phyloP scores from a whole-genome alignment of 2,329 filamentous ascomycete genomes.

The Alternaria hordeiaustralica region DNA sequence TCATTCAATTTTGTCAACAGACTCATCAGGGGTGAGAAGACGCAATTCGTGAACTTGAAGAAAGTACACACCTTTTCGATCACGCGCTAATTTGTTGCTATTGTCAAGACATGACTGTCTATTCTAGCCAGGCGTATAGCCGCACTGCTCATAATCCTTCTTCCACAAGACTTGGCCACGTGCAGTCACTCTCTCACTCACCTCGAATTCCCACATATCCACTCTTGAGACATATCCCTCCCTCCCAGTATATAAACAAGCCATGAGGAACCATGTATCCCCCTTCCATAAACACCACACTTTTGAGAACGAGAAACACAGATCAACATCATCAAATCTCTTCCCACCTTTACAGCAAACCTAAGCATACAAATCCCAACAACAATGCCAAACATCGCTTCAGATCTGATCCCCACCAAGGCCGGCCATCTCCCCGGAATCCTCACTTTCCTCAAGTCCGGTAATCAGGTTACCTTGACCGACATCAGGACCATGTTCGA shows the following conservation, averaged over 20 bases:
- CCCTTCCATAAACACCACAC: neutral
- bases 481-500: neutral
- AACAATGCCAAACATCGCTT: neutral
- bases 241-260: neutral
- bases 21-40: too few relatives aligned
- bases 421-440: neutral
- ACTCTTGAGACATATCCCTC: neutral
- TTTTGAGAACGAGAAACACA: neutral
- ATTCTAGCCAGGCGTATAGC: neutral
- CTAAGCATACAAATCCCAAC: neutral
- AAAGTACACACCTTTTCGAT: neutral
- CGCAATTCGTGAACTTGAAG: neutral
- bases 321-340: neutral
- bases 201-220: accelerated
- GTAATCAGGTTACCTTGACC: neutral
- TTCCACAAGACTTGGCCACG: neutral
- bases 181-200: neutral
- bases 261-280: neutral
- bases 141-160: neutral
- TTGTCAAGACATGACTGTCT: neutral
- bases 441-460: neutral
- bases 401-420: neutral
- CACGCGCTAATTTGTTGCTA: neutral
- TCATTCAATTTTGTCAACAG: too few relatives aligned
- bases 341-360: neutral